Evolutionary conservation across 225 moss, liverwort and hornwort species (phyloP).

Genomic region (Lunularia cruciata): DNA sequence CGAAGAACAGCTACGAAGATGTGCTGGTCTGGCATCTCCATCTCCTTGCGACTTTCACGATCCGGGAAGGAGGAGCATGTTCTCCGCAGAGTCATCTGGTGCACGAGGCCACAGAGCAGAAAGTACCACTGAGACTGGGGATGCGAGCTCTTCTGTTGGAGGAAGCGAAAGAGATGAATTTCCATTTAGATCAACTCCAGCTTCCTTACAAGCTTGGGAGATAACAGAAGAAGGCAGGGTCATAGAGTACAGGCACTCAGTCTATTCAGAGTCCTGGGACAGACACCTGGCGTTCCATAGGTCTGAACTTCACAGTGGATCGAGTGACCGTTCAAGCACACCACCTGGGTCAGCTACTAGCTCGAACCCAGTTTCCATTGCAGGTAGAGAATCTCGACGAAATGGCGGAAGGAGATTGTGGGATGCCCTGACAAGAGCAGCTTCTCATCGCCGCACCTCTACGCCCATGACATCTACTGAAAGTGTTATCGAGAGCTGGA

Average conservation of each 20-base stretch:
- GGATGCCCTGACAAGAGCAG: conserved; percentile 87
- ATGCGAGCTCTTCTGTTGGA: conserved; percentile 39
- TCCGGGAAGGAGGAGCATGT: conserved; percentile 58
- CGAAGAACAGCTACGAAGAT: conserved; percentile 77
- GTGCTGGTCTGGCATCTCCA: conserved; percentile 64
- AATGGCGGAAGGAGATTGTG: conserved; percentile 86
- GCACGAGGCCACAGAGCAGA: conserved; percentile 60
- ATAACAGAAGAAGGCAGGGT: conserved; percentile 65
- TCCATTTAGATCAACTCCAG: conserved; percentile 54
- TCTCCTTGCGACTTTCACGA: conserved; percentile 70
- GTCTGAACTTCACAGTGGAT: conserved; percentile 50
- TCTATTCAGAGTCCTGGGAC: conserved; percentile 47
- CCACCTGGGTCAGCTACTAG: conserved; percentile 50
- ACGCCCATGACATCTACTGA: conserved; percentile 47
- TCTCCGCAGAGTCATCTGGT: conserved; percentile 57
- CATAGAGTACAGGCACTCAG: conserved; percentile 45
- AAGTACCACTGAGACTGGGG: conserved; percentile 49
- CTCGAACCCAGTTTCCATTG: conserved; percentile 40
- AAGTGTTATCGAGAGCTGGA: conserved; percentile 52
- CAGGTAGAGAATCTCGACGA: conserved; percentile 75
- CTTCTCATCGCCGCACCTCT: conserved; percentile 72
- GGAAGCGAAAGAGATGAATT: conserved; percentile 54
- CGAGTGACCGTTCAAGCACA: conserved; percentile 53
- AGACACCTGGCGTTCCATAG: conserved; percentile 38
- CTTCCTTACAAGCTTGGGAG: conserved; percentile 60